Conservation (phyloP, 1,139 yeast genomes). For the Candida anutae region DNA sequence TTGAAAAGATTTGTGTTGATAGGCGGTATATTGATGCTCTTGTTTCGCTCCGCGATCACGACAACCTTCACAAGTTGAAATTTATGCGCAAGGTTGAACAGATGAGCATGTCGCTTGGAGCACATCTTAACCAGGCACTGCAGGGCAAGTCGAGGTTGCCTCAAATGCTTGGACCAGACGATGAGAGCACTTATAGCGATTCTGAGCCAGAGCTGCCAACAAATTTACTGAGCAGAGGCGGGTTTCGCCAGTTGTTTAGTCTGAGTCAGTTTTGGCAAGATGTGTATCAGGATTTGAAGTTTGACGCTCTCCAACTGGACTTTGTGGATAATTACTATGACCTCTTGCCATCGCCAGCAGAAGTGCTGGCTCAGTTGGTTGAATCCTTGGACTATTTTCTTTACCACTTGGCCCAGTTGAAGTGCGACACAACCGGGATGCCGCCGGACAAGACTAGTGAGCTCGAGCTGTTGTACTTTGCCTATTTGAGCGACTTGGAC, state of each 20-base stretch:
- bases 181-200: too few species aligned
- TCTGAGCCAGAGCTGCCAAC: too few species aligned
- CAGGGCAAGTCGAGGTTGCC: not conserved
- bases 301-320: conserved; percentile 15
- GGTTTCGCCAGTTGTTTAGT: not conserved
- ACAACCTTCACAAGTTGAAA: conserved; percentile 10
- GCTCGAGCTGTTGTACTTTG: conserved; percentile 12
- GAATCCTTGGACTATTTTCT: conserved; percentile 25
- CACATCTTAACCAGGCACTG: too few species aligned
- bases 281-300: conserved; percentile 26
- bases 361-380: conserved; percentile 16
- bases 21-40: conserved; percentile 3
- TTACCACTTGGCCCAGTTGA: conserved; percentile 14
- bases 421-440: conserved; percentile 4
- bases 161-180: too few species aligned
- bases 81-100: conserved; percentile 12
- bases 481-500: conserved; percentile 19
- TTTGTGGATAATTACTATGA: conserved; percentile 15
- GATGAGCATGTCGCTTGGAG: too few species aligned
- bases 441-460: conserved; percentile 6
- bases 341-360: conserved; percentile 21
- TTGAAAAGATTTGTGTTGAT: conserved; percentile 13
- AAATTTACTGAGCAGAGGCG: too few species aligned
- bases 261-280: conserved; percentile 23
- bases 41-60: conserved; percentile 5